Evolutionary conservation across 2,329 filamentous ascomycete genomes (phyloP), one percentile per base, ranked within the genome.

Genomic region (Cladobotryum protrusum): DNA sequence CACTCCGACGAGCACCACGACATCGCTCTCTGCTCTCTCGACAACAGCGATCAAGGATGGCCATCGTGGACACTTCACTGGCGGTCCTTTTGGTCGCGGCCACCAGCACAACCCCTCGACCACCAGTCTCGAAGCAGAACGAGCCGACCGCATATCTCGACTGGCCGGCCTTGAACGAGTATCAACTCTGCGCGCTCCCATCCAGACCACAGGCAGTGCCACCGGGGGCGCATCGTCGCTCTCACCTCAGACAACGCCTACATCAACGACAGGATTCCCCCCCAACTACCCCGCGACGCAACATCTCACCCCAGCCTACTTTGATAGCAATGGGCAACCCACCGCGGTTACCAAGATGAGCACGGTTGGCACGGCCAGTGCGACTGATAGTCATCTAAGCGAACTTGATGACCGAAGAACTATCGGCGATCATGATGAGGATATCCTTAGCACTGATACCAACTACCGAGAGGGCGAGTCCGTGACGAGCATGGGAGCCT

Each of bases 1-100:
- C 62, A 97, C 92, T 3, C 92, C 92, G 3, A 96, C 93, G 57
- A 95, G 89, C 58, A 86, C 87, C 37, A 95, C 89, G 3, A 96
- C 91, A 12, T 95, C 90, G 46, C 85, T 97, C 62, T 96, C 89
- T 20, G 85, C 90, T 37, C 79, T 97, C 43, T 95, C 89, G 14
- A 96, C 92, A 15, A 93, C 89, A 12, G 92, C 92, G 46, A 96
- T 96, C 76, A 96, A 96, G 70, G 92, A 97, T 65, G 92, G 92
- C 59, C 89, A 96, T 63, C 87, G 89, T 53, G 92, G 92, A 56
- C 83, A 90, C 63, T 77, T 85, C 24, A 81, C 83, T 24, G 78
- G 55, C 18, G 63, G 63, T 8, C 59, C 68, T 51, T 75, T 78
- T 50, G 74, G 75, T 54, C 81, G 82, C 45, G 73, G 79, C 60